Percentiles rank a stretch among this genome's conserved stretches.
Conservation (phyloP, 1,139 yeast species). For the Blastobotrys proliferans region DNA sequence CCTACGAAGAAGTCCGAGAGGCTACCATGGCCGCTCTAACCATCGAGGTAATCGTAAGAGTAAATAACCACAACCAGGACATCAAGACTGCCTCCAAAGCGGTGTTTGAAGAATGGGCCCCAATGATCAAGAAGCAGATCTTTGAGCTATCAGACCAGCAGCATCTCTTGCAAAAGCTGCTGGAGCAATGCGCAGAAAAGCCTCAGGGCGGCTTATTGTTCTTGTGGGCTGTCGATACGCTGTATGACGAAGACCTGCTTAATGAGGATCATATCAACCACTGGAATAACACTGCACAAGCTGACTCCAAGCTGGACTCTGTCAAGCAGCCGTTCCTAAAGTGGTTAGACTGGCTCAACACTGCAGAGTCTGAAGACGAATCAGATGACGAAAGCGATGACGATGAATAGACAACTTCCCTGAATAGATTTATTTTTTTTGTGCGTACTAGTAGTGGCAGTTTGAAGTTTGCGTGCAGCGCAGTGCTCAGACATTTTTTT, state of each 20-base stretch:
- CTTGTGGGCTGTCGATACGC: slow-evolving; percentile 58
- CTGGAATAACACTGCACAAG: slow-evolving; percentile 64
- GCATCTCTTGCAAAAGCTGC: slow-evolving; percentile 63
- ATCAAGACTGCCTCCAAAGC: slow-evolving; percentile 72
- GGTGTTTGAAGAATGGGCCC: slow-evolving; percentile 65
- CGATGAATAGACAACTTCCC: background rate
- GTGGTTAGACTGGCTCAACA: slow-evolving; percentile 82
- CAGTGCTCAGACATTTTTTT: no score
- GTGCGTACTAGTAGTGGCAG: no score
- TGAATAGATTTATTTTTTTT: background rate
- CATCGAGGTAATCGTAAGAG: slow-evolving; percentile 62
- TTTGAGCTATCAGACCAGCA: slow-evolving; percentile 74
- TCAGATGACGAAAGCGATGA: slow-evolving; percentile 9
- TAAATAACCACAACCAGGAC: slow-evolving; percentile 68
- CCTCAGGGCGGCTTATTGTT: slow-evolving; percentile 47
- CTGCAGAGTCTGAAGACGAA: slow-evolving; percentile 70
- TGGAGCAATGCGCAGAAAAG: slow-evolving; percentile 42
- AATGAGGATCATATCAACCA: slow-evolving; percentile 73
- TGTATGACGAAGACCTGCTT: slow-evolving; percentile 76
- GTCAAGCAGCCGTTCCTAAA: slow-evolving; percentile 60
- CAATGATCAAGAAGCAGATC: slow-evolving; percentile 47
- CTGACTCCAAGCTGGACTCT: slow-evolving; percentile 28
- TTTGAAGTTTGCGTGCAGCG: no score
- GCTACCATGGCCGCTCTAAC: slow-evolving; percentile 77
- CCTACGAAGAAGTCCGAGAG: slow-evolving; percentile 84